These are phyloP conservation scores for Alternaria triticina DNA, from an alignment of 2,329 filamentous ascomycete species.

Conservation along the genomic window DNA sequence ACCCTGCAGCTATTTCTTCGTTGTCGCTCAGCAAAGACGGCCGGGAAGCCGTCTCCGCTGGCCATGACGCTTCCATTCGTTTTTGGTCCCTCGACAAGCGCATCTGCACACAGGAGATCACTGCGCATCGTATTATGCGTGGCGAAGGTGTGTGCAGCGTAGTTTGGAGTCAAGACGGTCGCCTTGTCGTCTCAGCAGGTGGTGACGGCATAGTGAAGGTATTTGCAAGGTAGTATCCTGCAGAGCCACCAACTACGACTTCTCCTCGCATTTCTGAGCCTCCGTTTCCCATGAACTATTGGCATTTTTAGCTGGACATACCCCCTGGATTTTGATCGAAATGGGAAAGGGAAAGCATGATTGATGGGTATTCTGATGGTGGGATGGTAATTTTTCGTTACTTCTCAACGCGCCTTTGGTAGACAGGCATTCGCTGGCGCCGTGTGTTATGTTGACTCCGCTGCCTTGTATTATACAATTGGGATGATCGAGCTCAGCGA, in stretches of 20 bases:
- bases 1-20: slow-evolving; percentile 89
- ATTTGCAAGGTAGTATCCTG: slow-evolving; percentile 57
- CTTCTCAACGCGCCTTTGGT: slow-evolving; percentile 6
- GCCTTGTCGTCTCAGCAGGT: slow-evolving; percentile 92
- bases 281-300: slow-evolving; percentile 17
- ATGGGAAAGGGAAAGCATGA: slow-evolving; percentile 11
- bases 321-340: slow-evolving; percentile 11
- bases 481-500: background rate
- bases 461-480: slow-evolving; percentile 10
- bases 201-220: slow-evolving; percentile 97
- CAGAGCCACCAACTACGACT: slow-evolving; percentile 10
- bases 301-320: slow-evolving; percentile 30
- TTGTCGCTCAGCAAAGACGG: slow-evolving; percentile 92
- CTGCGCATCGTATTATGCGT: slow-evolving; percentile 89
- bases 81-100: slow-evolving; percentile 98
- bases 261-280: slow-evolving; percentile 10
- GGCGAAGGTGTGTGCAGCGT: slow-evolving; percentile 94
- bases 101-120: slow-evolving; percentile 93
- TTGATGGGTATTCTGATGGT: slow-evolving; percentile 19
- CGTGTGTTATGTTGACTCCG: background rate
- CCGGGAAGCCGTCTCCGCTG: slow-evolving; percentile 90
- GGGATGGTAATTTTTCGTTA: slow-evolving; percentile 20
- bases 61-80: slow-evolving; percentile 91
- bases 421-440: background rate
- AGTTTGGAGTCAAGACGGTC: slow-evolving; percentile 93